Evolutionary conservation across 2,329 filamentous ascomycete species (phyloP).

Genomic region (Didymella exigua): DNA sequence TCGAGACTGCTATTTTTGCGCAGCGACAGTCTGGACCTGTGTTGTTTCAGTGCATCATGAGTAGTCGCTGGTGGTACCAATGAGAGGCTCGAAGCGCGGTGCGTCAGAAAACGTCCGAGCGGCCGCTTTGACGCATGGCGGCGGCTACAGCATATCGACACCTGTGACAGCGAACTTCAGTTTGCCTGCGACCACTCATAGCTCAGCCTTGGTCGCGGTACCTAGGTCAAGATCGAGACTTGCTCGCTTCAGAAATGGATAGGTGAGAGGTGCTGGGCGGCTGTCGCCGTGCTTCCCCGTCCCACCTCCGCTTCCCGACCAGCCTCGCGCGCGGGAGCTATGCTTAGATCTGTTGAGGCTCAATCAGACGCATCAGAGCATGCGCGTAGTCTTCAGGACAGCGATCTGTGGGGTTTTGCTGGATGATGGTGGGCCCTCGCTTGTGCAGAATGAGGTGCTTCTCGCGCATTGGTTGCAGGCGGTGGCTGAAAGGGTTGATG

Average conservation of each 20-base stretch:
- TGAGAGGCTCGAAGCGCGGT: conserved; percentile 35
- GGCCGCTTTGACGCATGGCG: conserved; percentile 39
- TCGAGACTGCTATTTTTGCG: conserved; percentile 42
- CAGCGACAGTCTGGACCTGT: conserved; percentile 32
- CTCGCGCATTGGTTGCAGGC: neutral
- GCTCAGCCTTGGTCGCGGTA: conserved; percentile 18
- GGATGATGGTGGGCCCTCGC: neutral
- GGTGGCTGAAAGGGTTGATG: neutral
- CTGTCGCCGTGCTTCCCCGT: conserved; percentile 39
- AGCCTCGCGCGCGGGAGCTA: conserved; percentile 49
- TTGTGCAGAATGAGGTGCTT: neutral
- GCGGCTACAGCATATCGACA: conserved; percentile 43
- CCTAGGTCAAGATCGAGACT: conserved; percentile 29
- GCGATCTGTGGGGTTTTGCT: conserved; percentile 16
- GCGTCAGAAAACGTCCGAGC: conserved; percentile 45
- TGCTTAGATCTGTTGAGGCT: conserved; percentile 46
- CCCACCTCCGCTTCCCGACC: conserved; percentile 39
- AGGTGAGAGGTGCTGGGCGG: conserved; percentile 39
- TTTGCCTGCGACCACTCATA: conserved; percentile 40
- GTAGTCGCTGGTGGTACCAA: conserved; percentile 48
- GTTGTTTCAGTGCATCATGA: conserved; percentile 47
- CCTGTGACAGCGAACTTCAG: conserved; percentile 27
- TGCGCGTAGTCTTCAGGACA: conserved; percentile 18
- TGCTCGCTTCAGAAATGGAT: conserved; percentile 32
- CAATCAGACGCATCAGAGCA: conserved; percentile 36